Evolutionary conservation across 2,329 filamentous ascomycete species (phyloP).

Genomic region (Clarireedia monteithiana): DNA sequence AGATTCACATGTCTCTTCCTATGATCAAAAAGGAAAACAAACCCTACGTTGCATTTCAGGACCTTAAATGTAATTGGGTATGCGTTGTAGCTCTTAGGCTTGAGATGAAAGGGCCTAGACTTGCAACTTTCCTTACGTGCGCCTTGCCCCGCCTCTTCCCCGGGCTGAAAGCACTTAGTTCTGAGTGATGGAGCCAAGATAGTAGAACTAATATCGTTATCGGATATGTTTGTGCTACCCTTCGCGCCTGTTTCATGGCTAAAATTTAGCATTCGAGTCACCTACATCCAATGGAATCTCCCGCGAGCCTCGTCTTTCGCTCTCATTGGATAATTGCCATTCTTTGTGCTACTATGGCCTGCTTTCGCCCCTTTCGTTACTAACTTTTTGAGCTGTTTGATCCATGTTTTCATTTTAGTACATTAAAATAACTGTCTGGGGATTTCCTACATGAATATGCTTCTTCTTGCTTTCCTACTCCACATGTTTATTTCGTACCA

Average conservation of each 20-base stretch:
- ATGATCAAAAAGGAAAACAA: background rate
- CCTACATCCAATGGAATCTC: background rate
- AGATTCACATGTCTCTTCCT: background rate
- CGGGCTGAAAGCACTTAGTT: background rate
- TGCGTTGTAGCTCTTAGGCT: too few species aligned
- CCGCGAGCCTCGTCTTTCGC: background rate
- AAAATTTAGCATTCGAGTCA: background rate
- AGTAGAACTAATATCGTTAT: background rate
- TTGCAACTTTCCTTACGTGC: background rate
- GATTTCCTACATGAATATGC: background rate
- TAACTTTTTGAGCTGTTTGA: background rate
- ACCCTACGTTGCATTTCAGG: slow-evolving; percentile 1
- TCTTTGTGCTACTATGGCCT: background rate
- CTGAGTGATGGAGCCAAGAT: background rate
- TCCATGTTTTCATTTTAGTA: background rate
- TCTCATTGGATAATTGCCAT: background rate
- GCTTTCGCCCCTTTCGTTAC: background rate
- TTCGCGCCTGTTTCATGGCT: background rate
- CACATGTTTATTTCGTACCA: background rate
- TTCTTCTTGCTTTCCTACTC: background rate
- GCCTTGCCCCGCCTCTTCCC: background rate
- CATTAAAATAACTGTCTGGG: slow-evolving; percentile 2
- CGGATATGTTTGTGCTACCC: slow-evolving; percentile 1
- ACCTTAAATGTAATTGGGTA: too few species aligned
- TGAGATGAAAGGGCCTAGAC: background rate